Percentiles rank a stretch among this genome's conserved stretches.
Evolutionary conservation across 164 flowering plant species (phyloP).

Genomic region (Euptelea pleiosperma): DNA sequence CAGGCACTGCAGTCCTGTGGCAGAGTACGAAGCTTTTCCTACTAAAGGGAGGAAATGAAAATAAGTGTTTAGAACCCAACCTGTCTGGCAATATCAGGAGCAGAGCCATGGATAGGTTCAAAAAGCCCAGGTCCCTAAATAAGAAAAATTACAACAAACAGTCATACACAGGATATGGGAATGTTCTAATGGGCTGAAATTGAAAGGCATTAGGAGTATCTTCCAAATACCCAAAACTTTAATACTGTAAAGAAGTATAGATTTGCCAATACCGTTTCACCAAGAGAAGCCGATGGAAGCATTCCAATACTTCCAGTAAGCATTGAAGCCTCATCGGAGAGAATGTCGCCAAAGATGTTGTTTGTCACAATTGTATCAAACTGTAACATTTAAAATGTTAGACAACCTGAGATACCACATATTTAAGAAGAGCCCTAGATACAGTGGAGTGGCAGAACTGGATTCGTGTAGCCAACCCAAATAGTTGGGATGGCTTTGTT

Average conservation of each 20-base stretch:
- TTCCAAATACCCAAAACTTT: background rate
- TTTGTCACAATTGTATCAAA: conserved; percentile 97
- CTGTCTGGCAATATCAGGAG: conserved; percentile 99
- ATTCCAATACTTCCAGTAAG: conserved; percentile 98
- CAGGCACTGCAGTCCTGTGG: background rate
- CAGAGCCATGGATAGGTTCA: conserved; percentile 99
- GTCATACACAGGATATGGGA: background rate
- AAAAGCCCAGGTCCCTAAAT: conserved; percentile 94
- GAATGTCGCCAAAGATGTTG: conserved; percentile 96
- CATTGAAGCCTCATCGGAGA: conserved; percentile 99
- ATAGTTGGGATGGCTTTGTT: no score
- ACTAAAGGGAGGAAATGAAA: background rate
- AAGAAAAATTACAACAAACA: background rate
- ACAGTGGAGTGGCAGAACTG: no score
- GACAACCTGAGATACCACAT: background rate
- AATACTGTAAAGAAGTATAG: background rate
- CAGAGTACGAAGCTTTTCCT: background rate
- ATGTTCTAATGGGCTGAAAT: background rate
- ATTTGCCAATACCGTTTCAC: conserved; percentile 58
- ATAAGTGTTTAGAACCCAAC: conserved; percentile 26
- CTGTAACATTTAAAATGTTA: conserved; percentile 40
- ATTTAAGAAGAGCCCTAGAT: no score
- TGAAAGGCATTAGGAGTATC: background rate
- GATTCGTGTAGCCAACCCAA: no score
- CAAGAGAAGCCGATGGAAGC: conserved; percentile 95